phyloP scores from a whole-genome alignment of 192 early-diverging fungal genomes.

The Entomortierella chlamydospora region DNA sequence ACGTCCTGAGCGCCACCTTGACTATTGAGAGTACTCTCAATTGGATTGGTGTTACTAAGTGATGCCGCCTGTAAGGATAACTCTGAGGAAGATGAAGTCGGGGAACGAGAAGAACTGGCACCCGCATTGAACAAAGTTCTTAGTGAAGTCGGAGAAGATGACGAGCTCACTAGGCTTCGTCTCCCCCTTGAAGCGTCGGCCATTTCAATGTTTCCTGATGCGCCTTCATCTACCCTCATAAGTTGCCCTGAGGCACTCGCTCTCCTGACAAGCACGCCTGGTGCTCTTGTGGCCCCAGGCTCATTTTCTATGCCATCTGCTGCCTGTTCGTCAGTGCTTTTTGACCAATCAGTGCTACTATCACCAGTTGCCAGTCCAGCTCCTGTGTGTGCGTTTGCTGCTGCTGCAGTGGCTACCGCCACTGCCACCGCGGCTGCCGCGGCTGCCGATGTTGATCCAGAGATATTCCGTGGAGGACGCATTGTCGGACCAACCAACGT shows the following conservation, averaged over 20 bases:
- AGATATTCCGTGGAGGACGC: constrained; percentile 42
- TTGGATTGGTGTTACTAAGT: not conserved
- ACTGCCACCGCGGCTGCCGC: constrained; percentile 42
- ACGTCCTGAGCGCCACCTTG: constrained; percentile 5
- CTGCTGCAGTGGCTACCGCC: constrained; percentile 41
- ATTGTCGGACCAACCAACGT: constrained; percentile 43
- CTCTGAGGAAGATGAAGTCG: constrained; percentile 6
- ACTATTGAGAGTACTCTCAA: not conserved
- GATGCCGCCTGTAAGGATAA: not conserved
- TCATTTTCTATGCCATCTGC: not conserved
- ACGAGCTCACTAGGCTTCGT: constrained; percentile 30
- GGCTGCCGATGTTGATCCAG: constrained; percentile 47
- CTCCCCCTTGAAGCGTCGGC: not conserved
- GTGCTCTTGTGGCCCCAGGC: not conserved
- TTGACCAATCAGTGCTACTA: not conserved
- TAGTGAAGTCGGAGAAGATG: constrained; percentile 45
- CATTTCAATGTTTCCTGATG: not conserved
- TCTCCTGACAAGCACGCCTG: constrained; percentile 23
- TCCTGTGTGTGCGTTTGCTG: constrained; percentile 12
- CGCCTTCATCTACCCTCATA: constrained; percentile 24
- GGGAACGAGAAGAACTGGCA: not conserved
- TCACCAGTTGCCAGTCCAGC: not conserved
- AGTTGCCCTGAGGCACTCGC: constrained; percentile 47
- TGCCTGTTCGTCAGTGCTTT: not conserved
- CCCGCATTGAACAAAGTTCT: constrained; percentile 32